Evolutionary conservation across 2,329 filamentous ascomycete species (phyloP).

Genomic region (Exophiala mesophila): DNA sequence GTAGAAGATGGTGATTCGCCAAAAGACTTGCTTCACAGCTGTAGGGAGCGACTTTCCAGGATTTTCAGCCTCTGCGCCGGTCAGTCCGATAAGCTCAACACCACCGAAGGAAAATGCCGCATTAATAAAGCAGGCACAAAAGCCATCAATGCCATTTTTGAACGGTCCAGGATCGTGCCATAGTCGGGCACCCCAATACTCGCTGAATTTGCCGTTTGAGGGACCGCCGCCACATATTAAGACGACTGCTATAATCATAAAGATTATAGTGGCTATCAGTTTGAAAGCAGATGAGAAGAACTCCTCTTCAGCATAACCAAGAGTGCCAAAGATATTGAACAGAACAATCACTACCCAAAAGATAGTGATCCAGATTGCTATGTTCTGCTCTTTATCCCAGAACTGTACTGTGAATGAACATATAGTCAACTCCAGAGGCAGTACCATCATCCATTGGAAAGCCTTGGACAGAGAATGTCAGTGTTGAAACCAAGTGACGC

Average conservation of each 20-base stretch:
- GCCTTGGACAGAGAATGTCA: no score
- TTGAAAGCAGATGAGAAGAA: conserved; percentile 78
- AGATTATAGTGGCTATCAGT: conserved; percentile 44
- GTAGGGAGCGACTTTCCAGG: conserved; percentile 46
- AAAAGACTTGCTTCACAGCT: conserved; percentile 48
- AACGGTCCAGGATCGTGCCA: conserved; percentile 34
- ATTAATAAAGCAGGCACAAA: conserved; percentile 52
- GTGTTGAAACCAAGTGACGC: no score
- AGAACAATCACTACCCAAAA: conserved; percentile 66
- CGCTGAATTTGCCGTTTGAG: conserved; percentile 30
- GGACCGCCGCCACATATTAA: conserved; percentile 36
- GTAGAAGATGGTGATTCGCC: conserved; percentile 48
- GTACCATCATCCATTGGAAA: conserved; percentile 72
- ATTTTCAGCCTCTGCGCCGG: conserved; percentile 48
- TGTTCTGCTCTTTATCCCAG: conserved; percentile 48
- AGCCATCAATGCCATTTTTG: conserved; percentile 43
- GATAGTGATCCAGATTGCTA: conserved; percentile 58
- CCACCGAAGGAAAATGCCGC: conserved; percentile 55
- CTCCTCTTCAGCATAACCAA: conserved; percentile 78
- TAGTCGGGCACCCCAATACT: conserved; percentile 34
- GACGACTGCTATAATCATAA: conserved; percentile 21
- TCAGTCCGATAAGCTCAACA: conserved; percentile 51
- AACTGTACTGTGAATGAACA: conserved; percentile 72
- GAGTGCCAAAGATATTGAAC: conserved; percentile 80
- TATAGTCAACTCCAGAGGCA: conserved; percentile 78